These are phyloP conservation scores for Huntiella savannae DNA, from an alignment of 2,329 filamentous ascomycete species.

Conservation along the genomic window DNA sequence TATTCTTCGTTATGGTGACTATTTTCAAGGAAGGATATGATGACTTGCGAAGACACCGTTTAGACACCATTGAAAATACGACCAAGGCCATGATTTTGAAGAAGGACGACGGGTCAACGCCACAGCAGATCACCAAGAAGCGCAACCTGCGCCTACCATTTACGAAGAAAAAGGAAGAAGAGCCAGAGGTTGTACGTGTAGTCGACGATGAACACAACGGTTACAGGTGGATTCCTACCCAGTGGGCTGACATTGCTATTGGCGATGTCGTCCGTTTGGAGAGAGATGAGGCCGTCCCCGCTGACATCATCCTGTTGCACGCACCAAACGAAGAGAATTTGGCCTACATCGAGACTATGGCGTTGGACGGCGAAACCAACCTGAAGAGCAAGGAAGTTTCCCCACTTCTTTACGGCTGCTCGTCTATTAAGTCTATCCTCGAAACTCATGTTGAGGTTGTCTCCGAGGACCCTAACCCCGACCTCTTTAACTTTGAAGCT, in stretches of 20 bases:
- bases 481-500: constrained; percentile 61
- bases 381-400: constrained; percentile 57
- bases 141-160: constrained; percentile 9
- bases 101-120: background rate
- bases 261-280: constrained; percentile 29
- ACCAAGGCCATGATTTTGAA: constrained; percentile 24
- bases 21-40: constrained; percentile 78
- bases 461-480: constrained; percentile 57
- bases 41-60: constrained; percentile 57
- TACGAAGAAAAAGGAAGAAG: constrained; percentile 22
- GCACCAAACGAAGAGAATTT: constrained; percentile 59
- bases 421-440: constrained; percentile 33
- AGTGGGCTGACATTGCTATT: constrained; percentile 29
- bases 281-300: constrained; percentile 63
- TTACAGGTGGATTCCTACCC: constrained; percentile 30
- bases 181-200: constrained; percentile 7
- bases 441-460: constrained; percentile 42
- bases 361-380: constrained; percentile 65
- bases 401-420: constrained; percentile 38
- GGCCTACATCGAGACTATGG: constrained; percentile 75
- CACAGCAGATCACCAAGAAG: background rate
- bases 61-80: constrained; percentile 67
- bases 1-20: constrained; percentile 63
- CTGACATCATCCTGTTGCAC: constrained; percentile 64
- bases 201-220: constrained; percentile 41